Evolutionary conservation across 495 filamentous ascomycete genomes (phyloP), one percentile per base, ranked within the genome.

Genomic region (Hyaloscypha bicolor): DNA sequence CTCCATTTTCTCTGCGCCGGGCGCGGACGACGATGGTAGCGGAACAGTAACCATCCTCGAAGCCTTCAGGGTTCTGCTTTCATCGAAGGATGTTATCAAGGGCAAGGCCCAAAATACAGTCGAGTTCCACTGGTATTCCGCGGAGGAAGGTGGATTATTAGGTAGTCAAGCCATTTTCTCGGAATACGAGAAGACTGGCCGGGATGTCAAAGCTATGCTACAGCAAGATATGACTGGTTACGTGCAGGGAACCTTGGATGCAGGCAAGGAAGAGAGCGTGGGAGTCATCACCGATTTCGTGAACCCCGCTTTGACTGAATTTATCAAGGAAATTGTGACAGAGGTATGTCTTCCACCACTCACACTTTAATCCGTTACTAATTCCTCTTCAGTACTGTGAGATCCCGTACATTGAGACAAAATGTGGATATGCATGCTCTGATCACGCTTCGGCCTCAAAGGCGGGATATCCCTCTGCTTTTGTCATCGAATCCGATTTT

Each of bases 191-290:
- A 88, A 88, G 74, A 73, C 86, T 29, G 82, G 84, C 31, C 82
- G 89, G 22, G 88, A 96, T 68, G 84, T 99, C 74, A 95, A 94
- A 78, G 95, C 95, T 30, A 98, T 99, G 95, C 83, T 99, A 55
- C 96, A 99, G 81, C 95, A 99, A 77, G 95, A 99, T 76, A 99
- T 98, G 95, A 98, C 95, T 2, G 95, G 95, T 11, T 97, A 90
- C 75, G 84, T 93, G 5, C 88, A 93, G 66, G 89, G 88, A 51
- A 96, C 95, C 0, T 79, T 96, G 19, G 88, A 93, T 64, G 91
- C 93, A 14, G 94, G 94, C 55, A 84, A 90, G 75, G 82, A 88
- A 19, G 96, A 98, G 82, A 88, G 87, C 30, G 90, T 98, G 4
- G 94, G 95, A 31, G 92, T 99, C 45, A 97, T 99, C 69, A 91